Evolutionary conservation across 352 stramenopile species (phyloP).

Genomic region (Pythium chondricola): DNA sequence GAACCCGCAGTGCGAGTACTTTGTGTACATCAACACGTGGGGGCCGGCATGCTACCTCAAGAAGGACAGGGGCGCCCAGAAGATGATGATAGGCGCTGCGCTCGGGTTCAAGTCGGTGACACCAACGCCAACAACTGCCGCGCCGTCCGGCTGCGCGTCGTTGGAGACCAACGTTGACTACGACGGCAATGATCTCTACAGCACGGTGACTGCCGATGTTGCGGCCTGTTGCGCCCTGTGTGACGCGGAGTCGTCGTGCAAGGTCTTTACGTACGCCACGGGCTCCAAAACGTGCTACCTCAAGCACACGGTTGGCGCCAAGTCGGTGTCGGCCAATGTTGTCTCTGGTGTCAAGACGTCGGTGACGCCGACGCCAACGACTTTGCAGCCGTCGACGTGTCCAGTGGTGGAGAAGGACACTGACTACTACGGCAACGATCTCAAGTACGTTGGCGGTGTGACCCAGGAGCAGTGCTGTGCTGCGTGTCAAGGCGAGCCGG

Average conservation of each 20-base stretch:
- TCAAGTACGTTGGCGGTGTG: conserved; percentile 23
- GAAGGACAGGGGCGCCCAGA: conserved; percentile 9
- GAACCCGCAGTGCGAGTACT: conserved; percentile 33
- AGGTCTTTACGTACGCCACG: not conserved
- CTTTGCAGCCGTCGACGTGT: conserved; percentile 10
- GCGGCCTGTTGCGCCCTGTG: not conserved
- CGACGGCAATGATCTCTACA: not conserved
- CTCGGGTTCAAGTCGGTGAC: conserved; percentile 11
- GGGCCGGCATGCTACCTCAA: conserved; percentile 54
- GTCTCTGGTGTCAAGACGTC: not conserved
- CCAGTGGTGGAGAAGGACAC: conserved; percentile 23
- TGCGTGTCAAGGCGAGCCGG: conserved; percentile 20
- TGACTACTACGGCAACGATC: conserved; percentile 25
- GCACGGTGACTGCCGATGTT: not conserved
- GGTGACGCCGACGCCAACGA: not conserved
- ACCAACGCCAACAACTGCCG: conserved; percentile 28
- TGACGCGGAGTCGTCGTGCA: not conserved
- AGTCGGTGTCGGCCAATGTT: not conserved
- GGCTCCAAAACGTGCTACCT: not conserved
- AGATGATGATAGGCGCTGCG: conserved; percentile 18
- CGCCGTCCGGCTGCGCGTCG: not conserved
- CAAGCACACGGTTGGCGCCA: not conserved
- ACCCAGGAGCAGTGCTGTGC: conserved; percentile 31
- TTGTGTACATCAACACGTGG: conserved; percentile 53
- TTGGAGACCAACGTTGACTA: not conserved